Percentiles rank a stretch among this genome's conserved stretches.
Evolutionary conservation across 1,284 basidiomycete species (phyloP).

Genomic region (Microbotryum silenes-acaulis): DNA sequence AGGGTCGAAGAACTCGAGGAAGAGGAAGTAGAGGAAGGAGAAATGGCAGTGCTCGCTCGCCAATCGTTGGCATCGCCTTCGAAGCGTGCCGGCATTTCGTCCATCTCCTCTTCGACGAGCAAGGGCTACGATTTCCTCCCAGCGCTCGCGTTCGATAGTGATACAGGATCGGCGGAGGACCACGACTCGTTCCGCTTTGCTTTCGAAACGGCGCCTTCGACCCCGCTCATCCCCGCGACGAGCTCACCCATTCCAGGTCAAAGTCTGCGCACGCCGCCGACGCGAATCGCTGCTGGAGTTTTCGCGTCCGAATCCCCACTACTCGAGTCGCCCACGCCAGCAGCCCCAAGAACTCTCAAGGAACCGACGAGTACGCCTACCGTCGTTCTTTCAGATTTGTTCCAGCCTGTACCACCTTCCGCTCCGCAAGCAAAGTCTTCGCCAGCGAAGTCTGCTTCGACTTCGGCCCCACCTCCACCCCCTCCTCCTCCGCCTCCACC

Average conservation of each 20-base stretch:
- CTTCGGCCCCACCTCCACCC: slow-evolving; percentile 1
- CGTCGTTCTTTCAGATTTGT: not conserved
- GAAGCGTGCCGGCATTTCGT: not conserved
- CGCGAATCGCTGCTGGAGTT: not conserved
- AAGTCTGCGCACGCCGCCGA: not conserved
- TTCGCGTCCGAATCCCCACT: not conserved
- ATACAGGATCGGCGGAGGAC: slow-evolving; percentile 15
- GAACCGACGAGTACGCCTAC: not conserved
- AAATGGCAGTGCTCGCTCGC: not conserved
- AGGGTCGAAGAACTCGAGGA: no score
- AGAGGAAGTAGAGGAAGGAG: no score
- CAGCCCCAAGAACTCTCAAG: not conserved
- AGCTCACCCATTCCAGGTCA: not conserved
- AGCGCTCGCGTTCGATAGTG: slow-evolving; percentile 11
- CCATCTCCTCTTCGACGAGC: not conserved
- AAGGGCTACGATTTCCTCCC: slow-evolving; percentile 6
- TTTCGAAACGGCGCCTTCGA: slow-evolving; percentile 13
- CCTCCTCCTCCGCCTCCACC: slow-evolving; percentile 11
- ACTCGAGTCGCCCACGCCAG: not conserved
- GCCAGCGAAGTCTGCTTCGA: not conserved
- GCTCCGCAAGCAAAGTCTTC: not conserved
- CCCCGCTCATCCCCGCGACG: not conserved
- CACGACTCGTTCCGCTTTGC: slow-evolving; percentile 2
- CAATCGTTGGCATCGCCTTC: slow-evolving; percentile 6
- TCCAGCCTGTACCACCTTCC: slow-evolving; percentile 37